These are phyloP conservation scores for Tubosaeta sp. DNA, from an alignment of 768 basidiomycete genomes.

Conservation along the genomic window DNA sequence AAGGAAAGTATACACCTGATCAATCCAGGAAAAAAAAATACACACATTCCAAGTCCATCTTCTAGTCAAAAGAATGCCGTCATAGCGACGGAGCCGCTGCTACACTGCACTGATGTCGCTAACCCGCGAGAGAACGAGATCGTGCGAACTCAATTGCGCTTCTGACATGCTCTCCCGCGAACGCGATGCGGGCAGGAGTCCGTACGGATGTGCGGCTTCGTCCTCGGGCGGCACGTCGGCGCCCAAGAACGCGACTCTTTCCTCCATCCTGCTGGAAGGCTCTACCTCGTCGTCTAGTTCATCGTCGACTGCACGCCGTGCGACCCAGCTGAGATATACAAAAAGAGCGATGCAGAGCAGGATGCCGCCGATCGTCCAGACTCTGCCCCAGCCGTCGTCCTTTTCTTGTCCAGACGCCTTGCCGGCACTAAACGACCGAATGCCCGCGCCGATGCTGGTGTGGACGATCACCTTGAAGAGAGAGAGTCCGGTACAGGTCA, in stretches of 20 bases:
- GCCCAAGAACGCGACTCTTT: constrained; percentile 50
- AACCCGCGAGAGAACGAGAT: constrained; percentile 14
- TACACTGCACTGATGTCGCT: constrained; percentile 13
- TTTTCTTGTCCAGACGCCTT: constrained; percentile 38
- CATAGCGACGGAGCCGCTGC: background rate
- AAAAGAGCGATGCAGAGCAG: constrained; percentile 69
- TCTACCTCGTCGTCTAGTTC: constrained; percentile 45
- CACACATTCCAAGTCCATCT: constrained; percentile 13
- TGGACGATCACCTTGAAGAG: constrained; percentile 90
- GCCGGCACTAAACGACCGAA: constrained; percentile 66
- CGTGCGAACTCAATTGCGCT: constrained; percentile 33
- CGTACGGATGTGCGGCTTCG: constrained; percentile 16
- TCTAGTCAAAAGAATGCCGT: background rate
- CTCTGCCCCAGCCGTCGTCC: constrained; percentile 44
- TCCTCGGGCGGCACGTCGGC: constrained; percentile 25
- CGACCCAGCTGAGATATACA: constrained; percentile 76
- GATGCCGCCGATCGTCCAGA: constrained; percentile 69
- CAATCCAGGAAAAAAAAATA: constrained; percentile 12
- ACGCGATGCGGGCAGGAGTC: constrained; percentile 16
- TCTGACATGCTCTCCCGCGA: constrained; percentile 42
- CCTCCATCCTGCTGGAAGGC: constrained; percentile 36
- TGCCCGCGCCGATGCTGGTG: constrained; percentile 81
- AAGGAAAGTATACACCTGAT: constrained; percentile 20
- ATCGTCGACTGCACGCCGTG: constrained; percentile 62
- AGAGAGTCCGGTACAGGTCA: constrained; percentile 73